Conservation (phyloP, 495 filamentous ascomycete species). For the Aspergillus panamensis region DNA sequence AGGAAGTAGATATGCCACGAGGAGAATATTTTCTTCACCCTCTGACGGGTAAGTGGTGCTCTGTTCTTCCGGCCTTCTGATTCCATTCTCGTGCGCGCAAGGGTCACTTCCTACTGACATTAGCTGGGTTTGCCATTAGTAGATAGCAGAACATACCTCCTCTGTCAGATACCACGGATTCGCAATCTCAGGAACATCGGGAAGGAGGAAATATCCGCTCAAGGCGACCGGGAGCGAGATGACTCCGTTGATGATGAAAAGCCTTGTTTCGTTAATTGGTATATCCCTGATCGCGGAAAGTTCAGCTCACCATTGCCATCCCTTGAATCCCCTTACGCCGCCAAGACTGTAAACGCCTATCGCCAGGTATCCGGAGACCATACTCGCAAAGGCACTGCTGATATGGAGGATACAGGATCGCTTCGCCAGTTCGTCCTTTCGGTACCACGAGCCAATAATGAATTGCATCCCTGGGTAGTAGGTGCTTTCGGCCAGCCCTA, state of each 20-base stretch:
- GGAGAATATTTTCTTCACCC: conserved; percentile 51
- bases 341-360: conserved; percentile 50
- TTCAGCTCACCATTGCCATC: conserved; percentile 41
- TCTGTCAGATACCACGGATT: conserved; percentile 49
- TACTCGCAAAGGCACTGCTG: conserved; percentile 48
- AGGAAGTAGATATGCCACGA: conserved; percentile 52
- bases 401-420: conserved; percentile 63
- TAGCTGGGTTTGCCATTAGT: background rate
- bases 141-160: conserved; percentile 22
- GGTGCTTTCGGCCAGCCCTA: conserved; percentile 43
- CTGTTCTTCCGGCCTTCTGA: conserved; percentile 44
- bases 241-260: conserved; percentile 44
- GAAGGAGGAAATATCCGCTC: conserved; percentile 56
- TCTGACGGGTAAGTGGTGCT: conserved; percentile 42
- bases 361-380: conserved; percentile 60
- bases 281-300: background rate
- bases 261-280: conserved; percentile 21
- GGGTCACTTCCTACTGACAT: conserved; percentile 37
- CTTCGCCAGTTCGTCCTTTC: conserved; percentile 54
- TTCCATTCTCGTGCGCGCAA: conserved; percentile 46
- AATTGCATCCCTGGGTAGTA: conserved; percentile 49
- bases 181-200: conserved; percentile 58
- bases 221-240: conserved; percentile 49
- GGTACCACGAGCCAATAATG: conserved; percentile 49
- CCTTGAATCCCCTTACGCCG: conserved; percentile 45